Percentiles rank a stretch among this genome's conserved stretches.
Conservation (phyloP, 148 eudicot genomes). For the Rhododendron ferrugineum region DNA sequence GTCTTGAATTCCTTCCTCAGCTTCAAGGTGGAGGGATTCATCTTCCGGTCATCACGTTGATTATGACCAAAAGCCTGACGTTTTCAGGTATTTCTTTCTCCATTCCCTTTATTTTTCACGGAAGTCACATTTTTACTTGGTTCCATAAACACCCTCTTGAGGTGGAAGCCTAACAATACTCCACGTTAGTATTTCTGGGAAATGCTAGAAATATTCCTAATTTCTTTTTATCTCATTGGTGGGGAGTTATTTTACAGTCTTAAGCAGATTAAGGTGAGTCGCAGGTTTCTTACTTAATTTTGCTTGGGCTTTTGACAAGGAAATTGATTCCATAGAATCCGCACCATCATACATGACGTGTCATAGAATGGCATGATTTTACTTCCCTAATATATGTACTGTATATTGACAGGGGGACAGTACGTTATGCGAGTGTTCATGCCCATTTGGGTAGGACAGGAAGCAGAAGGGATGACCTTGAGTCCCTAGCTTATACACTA, state of each 20-base stretch:
- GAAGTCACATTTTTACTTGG: background rate
- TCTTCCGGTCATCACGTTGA: conserved; percentile 42
- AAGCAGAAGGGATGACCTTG: conserved; percentile 54
- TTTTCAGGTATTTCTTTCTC: conserved; percentile 34
- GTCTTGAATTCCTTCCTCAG: conserved; percentile 19
- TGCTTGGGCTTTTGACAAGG: background rate
- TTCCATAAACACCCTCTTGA: background rate
- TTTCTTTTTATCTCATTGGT: background rate
- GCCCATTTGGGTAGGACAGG: conserved; percentile 57
- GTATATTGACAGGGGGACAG: conserved; percentile 37
- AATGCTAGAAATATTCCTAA: background rate
- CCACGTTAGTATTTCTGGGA: background rate
- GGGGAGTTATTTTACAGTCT: background rate
- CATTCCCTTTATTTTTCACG: background rate
- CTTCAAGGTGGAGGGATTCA: conserved; percentile 43
- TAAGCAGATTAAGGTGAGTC: background rate
- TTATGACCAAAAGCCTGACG: conserved; percentile 53
- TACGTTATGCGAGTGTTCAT: conserved; percentile 55
- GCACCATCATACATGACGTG: background rate
- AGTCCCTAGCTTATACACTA: conserved; percentile 48
- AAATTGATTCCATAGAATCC: background rate
- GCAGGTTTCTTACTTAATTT: background rate
- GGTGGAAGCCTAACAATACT: background rate
- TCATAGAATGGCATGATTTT: conserved; percentile 1
- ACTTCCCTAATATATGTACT: background rate